A percentile compares a stretch with the other conserved stretches of the same genome.
Conservation (phyloP, 176 grass and related monocot species). For the Stipa capillata region DNA sequence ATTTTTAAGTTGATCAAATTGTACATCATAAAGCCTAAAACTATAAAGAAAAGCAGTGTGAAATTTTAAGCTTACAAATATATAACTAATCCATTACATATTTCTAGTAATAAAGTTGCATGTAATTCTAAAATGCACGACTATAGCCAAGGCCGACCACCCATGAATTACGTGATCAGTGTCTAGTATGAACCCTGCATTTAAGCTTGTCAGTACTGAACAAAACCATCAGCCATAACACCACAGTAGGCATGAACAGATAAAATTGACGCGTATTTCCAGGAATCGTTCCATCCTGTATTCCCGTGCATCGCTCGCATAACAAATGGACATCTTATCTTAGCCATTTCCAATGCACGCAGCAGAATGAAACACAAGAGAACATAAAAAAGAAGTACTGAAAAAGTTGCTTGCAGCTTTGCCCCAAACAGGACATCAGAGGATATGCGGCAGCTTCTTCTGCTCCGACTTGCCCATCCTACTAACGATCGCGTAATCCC, state of each 20-base stretch:
- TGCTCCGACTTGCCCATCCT: constrained; percentile 16
- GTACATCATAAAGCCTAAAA: too few species aligned
- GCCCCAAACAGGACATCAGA: background rate
- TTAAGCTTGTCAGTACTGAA: too few species aligned
- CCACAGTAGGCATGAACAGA: background rate
- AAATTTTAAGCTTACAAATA: too few species aligned
- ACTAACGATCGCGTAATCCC: constrained; percentile 40
- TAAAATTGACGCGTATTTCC: background rate
- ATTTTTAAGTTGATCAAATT: too few species aligned
- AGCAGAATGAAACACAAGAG: background rate
- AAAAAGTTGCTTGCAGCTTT: background rate
- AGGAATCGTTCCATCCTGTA: background rate
- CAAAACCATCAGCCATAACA: too few species aligned
- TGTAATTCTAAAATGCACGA: too few species aligned
- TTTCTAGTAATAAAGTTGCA: too few species aligned
- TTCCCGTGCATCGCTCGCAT: background rate
- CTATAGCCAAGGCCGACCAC: too few species aligned
- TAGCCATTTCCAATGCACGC: background rate
- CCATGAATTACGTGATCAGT: too few species aligned
- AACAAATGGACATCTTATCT: background rate
- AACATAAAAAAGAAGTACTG: background rate
- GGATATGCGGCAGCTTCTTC: constrained; percentile 30
- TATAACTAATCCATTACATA: too few species aligned
- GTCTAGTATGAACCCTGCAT: too few species aligned
- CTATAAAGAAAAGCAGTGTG: too few species aligned